Percentiles rank a stretch among this genome's conserved stretches.
Conservation (phyloP, 2,329 filamentous ascomycete species). For the Hypoxylon sp. region DNA sequence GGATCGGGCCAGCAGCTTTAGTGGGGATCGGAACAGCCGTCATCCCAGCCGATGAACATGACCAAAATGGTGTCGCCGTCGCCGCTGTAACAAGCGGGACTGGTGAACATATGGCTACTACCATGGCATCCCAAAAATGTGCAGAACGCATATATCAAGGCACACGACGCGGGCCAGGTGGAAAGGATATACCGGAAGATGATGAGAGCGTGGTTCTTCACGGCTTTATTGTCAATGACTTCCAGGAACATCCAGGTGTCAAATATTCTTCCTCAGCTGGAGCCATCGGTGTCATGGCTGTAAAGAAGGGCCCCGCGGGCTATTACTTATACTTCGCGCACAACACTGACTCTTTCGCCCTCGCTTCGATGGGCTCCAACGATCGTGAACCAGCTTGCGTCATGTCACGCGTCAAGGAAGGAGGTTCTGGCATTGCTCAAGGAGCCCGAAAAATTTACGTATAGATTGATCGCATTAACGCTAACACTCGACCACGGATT, state of each 20-base stretch:
- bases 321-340: slow-evolving; percentile 93
- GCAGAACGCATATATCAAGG: slow-evolving; percentile 86
- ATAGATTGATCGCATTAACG: slow-evolving; percentile 23
- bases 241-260: slow-evolving; percentile 92
- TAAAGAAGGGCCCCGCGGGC: slow-evolving; percentile 85
- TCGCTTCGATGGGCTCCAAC: slow-evolving; percentile 88
- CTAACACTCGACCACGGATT: neutral
- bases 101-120: slow-evolving; percentile 97
- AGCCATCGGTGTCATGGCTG: slow-evolving; percentile 90
- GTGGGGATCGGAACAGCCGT: slow-evolving; percentile 93
- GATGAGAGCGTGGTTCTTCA: slow-evolving; percentile 84
- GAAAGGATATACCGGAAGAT: slow-evolving; percentile 74
- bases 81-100: slow-evolving; percentile 94
- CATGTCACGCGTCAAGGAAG: slow-evolving; percentile 82
- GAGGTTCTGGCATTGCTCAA: slow-evolving; percentile 66
- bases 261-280: slow-evolving; percentile 83
- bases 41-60: slow-evolving; percentile 80
- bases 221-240: slow-evolving; percentile 87
- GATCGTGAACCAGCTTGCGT: slow-evolving; percentile 83
- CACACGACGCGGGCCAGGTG: slow-evolving; percentile 72
- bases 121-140: slow-evolving; percentile 88
- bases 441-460: slow-evolving; percentile 67
- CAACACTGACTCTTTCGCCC: slow-evolving; percentile 90
- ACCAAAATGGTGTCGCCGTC: slow-evolving; percentile 78
- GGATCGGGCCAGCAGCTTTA: slow-evolving; percentile 91